Evolutionary conservation across 2,329 filamentous ascomycete genomes (phyloP).

Genomic region (Talaromyces sp.): DNA sequence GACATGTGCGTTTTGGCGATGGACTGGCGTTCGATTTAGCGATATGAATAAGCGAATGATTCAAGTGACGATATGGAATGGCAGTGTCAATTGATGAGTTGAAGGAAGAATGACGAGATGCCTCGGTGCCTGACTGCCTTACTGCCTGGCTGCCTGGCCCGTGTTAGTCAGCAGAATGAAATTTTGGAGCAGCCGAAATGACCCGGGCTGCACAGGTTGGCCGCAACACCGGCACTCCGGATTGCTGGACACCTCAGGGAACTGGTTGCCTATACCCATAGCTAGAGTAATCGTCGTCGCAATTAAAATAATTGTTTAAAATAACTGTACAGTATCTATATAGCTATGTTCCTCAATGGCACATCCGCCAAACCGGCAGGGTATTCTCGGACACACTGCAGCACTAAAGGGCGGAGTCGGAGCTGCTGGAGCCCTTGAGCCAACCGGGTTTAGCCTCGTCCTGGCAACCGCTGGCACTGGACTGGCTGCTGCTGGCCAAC

Average conservation of each 20-base stretch:
- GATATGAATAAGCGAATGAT: not conserved
- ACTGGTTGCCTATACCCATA: too few relatives aligned
- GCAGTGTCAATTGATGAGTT: too few relatives aligned
- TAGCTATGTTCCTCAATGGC: too few relatives aligned
- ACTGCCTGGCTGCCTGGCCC: not conserved
- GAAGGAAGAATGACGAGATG: too few relatives aligned
- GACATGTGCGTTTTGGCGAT: not conserved
- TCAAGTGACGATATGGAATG: not conserved
- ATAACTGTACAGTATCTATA: not conserved
- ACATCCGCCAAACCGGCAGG: too few relatives aligned
- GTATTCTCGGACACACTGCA: not conserved
- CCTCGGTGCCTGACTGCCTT: conserved; percentile 6
- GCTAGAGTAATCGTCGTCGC: too few relatives aligned
- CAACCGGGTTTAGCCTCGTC: conserved; percentile 37
- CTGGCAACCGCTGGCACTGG: conserved; percentile 40
- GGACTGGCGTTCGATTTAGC: not conserved
- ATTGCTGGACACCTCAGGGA: not conserved
- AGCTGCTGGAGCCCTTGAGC: conserved; percentile 29
- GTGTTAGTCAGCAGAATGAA: conserved; percentile 11
- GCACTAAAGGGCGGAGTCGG: conserved; percentile 30
- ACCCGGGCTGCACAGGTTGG: conserved; percentile 13
- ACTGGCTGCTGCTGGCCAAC: too few relatives aligned
- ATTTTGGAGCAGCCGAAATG: conserved; percentile 6
- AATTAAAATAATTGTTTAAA: not conserved
- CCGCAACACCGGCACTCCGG: conserved; percentile 2